Percentiles rank a stretch among this genome's conserved stretches.
Conservation (phyloP, 208 protist genomes). For the Trichomonas tenax region DNA sequence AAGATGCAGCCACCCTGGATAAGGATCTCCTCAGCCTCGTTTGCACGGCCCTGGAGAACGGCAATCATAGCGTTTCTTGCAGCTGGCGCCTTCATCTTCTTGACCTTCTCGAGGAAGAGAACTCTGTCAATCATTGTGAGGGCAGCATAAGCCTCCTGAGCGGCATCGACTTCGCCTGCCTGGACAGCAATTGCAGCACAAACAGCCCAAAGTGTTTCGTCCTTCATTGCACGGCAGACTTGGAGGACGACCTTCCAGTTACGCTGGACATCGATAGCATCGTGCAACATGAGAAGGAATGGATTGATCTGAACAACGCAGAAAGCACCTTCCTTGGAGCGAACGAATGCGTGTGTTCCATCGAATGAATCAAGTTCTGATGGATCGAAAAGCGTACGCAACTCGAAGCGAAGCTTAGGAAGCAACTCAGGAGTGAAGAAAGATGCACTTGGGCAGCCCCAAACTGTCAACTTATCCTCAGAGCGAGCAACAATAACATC, state of each 20-base stretch:
- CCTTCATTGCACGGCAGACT: slow-evolving; percentile 3
- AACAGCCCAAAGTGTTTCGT: slow-evolving; percentile 23
- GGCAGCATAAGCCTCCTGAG: slow-evolving; percentile 25
- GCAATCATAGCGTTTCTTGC: slow-evolving; percentile 25
- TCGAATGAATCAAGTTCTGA: not conserved
- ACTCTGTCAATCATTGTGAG: slow-evolving; percentile 22
- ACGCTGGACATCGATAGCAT: not conserved
- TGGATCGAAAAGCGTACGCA: not conserved
- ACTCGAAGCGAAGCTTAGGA: not conserved
- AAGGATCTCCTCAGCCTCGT: slow-evolving; percentile 28
- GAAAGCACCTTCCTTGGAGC: not conserved
- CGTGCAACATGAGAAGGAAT: not conserved
- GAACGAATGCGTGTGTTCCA: not conserved
- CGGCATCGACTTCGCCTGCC: slow-evolving; percentile 23
- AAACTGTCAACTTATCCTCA: not conserved
- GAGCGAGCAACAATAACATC: not conserved
- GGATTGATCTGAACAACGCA: not conserved
- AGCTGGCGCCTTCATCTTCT: slow-evolving; percentile 21
- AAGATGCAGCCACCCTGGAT: slow-evolving; percentile 18
- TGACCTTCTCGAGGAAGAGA: slow-evolving; percentile 18
- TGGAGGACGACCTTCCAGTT: slow-evolving; percentile 13
- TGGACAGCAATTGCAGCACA: slow-evolving; percentile 22
- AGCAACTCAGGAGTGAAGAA: not conserved
- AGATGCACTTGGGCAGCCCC: not conserved
- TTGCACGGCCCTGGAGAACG: not conserved